phyloP scores from a whole-genome alignment of 2,329 filamentous ascomycete genomes.

The Tympanopsis confertula region DNA sequence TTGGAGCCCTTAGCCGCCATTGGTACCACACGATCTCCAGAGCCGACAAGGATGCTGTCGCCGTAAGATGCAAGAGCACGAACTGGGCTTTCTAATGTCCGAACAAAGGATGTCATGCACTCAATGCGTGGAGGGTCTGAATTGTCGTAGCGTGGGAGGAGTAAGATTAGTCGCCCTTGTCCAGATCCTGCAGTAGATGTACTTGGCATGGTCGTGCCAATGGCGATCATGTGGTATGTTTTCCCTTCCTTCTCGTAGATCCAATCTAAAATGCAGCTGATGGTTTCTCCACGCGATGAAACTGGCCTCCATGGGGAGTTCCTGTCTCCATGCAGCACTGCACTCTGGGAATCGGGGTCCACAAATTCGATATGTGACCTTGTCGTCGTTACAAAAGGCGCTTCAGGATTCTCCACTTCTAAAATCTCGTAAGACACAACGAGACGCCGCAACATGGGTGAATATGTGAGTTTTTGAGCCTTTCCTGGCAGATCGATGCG shows the following conservation, averaged over 20 bases:
- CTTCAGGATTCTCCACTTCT: neutral
- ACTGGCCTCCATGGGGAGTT: neutral
- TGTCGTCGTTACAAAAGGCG: neutral
- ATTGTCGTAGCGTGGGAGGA: neutral
- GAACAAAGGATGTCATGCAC: neutral
- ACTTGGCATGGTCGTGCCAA: neutral
- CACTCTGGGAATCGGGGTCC: neutral
- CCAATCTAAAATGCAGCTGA: neutral
- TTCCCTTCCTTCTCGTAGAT: neutral
- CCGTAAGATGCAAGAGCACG: neutral
- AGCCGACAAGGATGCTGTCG: too few relatives aligned
- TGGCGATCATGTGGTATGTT: neutral
- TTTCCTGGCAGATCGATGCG: conserved; percentile 1
- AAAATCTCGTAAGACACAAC: neutral
- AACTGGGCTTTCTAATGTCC: neutral
- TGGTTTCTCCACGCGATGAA: neutral
- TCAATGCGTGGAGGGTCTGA: neutral
- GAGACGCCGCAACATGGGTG: neutral
- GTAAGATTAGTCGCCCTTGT: neutral
- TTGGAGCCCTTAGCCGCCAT: too few relatives aligned
- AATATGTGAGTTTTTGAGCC: neutral
- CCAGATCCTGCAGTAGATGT: too few relatives aligned
- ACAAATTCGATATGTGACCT: neutral
- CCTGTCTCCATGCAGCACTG: neutral
- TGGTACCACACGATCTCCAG: too few relatives aligned